Conservation (phyloP, 2,329 filamentous ascomycete species). For the Colletotrichum somersetense region DNA sequence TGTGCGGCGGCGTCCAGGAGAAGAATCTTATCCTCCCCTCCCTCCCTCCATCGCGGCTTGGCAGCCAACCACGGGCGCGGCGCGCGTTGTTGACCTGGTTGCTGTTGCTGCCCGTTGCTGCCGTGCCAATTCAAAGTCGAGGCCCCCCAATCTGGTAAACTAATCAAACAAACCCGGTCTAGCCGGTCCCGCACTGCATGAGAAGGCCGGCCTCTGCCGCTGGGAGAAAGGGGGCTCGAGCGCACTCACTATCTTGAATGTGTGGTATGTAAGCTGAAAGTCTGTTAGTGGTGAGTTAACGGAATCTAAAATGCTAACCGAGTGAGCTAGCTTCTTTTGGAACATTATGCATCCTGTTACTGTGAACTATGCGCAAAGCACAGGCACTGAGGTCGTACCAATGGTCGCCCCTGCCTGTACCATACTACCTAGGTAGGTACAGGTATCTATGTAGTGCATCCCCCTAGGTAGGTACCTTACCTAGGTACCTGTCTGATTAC, state of each 20-base stretch:
- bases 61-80: conserved; percentile 10
- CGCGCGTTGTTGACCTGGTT: conserved; percentile 22
- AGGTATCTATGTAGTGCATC: not conserved
- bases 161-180: conserved; percentile 31
- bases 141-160: conserved; percentile 30
- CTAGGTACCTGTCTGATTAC: no score
- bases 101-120: conserved; percentile 9
- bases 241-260: not conserved
- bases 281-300: conserved; percentile 26
- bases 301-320: not conserved
- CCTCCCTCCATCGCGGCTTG: conserved; percentile 3
- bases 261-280: fast-evolving
- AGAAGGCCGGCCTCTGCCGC: conserved; percentile 25
- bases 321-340: conserved; percentile 7
- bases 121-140: conserved; percentile 25
- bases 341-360: not conserved
- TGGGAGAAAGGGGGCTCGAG: conserved; percentile 3
- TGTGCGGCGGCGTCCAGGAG: conserved; percentile 7
- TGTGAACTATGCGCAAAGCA: conserved; percentile 21
- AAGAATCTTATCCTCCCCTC: not conserved
- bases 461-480: not conserved
- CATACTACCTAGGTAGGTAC: not conserved
- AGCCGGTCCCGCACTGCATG: conserved; percentile 7
- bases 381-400: conserved; percentile 3
- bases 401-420: conserved; percentile 15